phyloP scores from a whole-genome alignment of 176 grass and related monocot genomes.

The Oryza punctata region DNA sequence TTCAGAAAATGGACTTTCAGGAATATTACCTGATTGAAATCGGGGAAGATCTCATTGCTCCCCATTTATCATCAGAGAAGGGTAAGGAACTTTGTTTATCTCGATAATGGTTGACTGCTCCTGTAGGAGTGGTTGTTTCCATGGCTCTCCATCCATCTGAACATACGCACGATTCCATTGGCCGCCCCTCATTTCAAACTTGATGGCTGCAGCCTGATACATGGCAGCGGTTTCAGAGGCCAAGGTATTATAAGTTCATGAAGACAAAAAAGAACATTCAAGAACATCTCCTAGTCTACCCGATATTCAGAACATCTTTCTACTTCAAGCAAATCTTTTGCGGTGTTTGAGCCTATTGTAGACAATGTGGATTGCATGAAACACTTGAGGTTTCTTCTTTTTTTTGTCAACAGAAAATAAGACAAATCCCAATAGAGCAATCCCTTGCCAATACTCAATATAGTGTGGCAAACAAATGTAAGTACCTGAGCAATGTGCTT shows the following conservation, averaged over 20 bases:
- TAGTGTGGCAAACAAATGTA: background rate
- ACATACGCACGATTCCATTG: constrained; percentile 80
- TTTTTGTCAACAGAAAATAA: background rate
- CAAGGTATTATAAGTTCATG: background rate
- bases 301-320: background rate
- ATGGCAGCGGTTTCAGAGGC: background rate
- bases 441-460: background rate
- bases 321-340: background rate
- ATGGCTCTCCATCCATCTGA: constrained; percentile 94
- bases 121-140: constrained; percentile 74
- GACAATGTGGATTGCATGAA: background rate
- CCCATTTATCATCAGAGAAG: constrained; percentile 79
- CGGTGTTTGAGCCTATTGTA: background rate
- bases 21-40: constrained; percentile 36
- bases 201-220: constrained; percentile 81
- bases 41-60: constrained; percentile 42
- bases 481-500: constrained; percentile 94
- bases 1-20: background rate
- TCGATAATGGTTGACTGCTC: constrained; percentile 73
- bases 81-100: constrained; percentile 77
- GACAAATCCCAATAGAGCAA: background rate
- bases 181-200: constrained; percentile 82
- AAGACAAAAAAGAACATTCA: background rate
- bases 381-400: background rate
- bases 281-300: background rate